Percentiles rank a stretch among this genome's conserved stretches.
Evolutionary conservation across 139 green algal genomes (phyloP).

Genomic region (Pleodorina starrii): DNA sequence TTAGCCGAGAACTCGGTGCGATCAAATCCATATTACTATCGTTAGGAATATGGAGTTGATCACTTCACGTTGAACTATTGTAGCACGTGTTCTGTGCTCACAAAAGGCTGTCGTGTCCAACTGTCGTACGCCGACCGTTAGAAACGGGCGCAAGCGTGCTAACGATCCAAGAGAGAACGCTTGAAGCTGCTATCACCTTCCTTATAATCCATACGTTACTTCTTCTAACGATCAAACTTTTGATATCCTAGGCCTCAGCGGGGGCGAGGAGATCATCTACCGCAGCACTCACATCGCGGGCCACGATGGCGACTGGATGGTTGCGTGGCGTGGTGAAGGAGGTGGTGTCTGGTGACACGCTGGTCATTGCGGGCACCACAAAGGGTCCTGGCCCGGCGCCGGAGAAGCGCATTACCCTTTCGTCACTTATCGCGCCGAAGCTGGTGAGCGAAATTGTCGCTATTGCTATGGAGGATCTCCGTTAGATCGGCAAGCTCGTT

Average conservation of each 20-base stretch:
- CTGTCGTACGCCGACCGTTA: neutral
- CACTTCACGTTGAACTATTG: too few species aligned
- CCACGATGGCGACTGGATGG: slow-evolving; percentile 73
- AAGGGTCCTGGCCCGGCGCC: slow-evolving; percentile 71
- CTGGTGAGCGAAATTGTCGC: slow-evolving; percentile 73
- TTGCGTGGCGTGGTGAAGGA: slow-evolving; percentile 89
- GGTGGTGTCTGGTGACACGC: slow-evolving; percentile 88
- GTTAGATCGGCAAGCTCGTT: neutral
- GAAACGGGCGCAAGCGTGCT: neutral
- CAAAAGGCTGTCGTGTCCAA: too few species aligned
- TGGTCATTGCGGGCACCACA: slow-evolving; percentile 84
- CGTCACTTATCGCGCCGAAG: slow-evolving; percentile 88
- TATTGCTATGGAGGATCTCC: neutral
- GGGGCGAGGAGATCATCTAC: neutral
- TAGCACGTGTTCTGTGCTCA: too few species aligned
- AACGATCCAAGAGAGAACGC: neutral
- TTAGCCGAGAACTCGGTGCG: too few species aligned
- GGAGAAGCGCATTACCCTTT: slow-evolving; percentile 95
- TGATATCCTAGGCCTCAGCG: neutral
- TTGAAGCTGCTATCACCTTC: neutral
- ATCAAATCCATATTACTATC: too few species aligned
- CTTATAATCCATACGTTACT: neutral
- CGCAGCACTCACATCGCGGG: neutral
- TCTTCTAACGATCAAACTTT: neutral
- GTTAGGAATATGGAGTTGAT: too few species aligned